A percentile compares a stretch with the other conserved stretches of the same genome.
Evolutionary conservation across 2,329 filamentous ascomycete species (phyloP).

Genomic region (Fusarium sp.): DNA sequence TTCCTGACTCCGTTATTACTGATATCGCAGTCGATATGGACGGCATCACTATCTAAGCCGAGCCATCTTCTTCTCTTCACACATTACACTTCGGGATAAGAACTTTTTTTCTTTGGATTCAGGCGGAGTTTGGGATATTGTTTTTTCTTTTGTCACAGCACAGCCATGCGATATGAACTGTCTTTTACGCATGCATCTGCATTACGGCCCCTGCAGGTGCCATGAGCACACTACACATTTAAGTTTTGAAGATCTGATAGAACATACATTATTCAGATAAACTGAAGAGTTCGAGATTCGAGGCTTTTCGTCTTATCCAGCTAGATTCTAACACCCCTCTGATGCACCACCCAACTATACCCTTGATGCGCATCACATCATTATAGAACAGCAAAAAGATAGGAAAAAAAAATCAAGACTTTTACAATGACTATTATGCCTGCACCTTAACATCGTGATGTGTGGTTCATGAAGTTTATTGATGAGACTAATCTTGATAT

Average conservation of each 20-base stretch:
- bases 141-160: slow-evolving; percentile 32
- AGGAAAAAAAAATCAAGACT: slow-evolving; percentile 23
- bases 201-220: slow-evolving; percentile 40
- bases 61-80: slow-evolving; percentile 13
- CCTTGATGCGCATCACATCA: slow-evolving; percentile 52
- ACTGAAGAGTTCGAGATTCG: slow-evolving; percentile 26
- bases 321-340: slow-evolving; percentile 27
- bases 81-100: slow-evolving; percentile 10
- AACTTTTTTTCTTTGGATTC: slow-evolving; percentile 1
- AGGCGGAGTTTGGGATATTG: slow-evolving; percentile 13
- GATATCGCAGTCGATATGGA: slow-evolving; percentile 47
- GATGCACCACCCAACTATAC: slow-evolving; percentile 50
- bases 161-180: slow-evolving; percentile 28
- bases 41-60: slow-evolving; percentile 42
- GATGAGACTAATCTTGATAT: neutral
- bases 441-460: neutral
- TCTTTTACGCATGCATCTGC: slow-evolving; percentile 33
- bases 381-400: slow-evolving; percentile 38
- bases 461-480: neutral
- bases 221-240: slow-evolving; percentile 17
- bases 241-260: slow-evolving; percentile 20
- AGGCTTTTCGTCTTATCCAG: slow-evolving; percentile 34
- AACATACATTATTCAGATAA: slow-evolving; percentile 34
- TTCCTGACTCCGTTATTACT: slow-evolving; percentile 47
- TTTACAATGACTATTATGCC: neutral